Conservation (phyloP, 1,139 yeast genomes). For the Taphrina wiesneri region DNA sequence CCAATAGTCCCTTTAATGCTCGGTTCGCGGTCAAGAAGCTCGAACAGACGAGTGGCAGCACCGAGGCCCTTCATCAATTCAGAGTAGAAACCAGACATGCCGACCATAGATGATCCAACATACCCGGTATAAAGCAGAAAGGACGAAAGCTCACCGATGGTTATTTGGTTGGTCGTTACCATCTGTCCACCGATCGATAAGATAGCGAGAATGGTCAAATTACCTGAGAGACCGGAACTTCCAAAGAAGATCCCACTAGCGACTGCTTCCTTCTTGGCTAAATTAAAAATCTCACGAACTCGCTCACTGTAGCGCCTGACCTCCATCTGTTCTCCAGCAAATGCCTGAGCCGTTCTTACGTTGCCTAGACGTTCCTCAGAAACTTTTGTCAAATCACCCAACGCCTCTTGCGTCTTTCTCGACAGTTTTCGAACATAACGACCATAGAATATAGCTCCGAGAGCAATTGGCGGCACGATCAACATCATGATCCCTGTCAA, state of each 20-base stretch:
- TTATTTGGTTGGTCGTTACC: conserved; percentile 67
- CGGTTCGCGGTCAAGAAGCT: conserved; percentile 75
- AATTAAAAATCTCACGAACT: conserved; percentile 68
- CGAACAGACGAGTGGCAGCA: conserved; percentile 90
- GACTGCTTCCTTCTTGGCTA: conserved; percentile 78
- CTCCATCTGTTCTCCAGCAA: conserved; percentile 78
- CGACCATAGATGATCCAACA: conserved; percentile 87
- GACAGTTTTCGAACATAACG: conserved; percentile 74
- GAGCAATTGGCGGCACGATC: conserved; percentile 71
- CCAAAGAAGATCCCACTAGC: conserved; percentile 62
- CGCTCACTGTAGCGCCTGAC: conserved; percentile 62
- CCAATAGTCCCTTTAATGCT: conserved; percentile 67
- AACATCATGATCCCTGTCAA: conserved; percentile 73
- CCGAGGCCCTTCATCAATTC: conserved; percentile 97
- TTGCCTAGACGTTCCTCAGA: conserved; percentile 91
- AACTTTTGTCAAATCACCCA: conserved; percentile 83
- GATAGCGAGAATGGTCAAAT: conserved; percentile 71
- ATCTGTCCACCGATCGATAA: conserved; percentile 78
- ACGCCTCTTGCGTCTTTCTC: conserved; percentile 74
- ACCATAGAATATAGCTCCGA: conserved; percentile 60
- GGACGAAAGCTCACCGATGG: conserved; percentile 87
- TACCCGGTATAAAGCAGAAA: conserved; percentile 92
- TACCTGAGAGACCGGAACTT: conserved; percentile 77
- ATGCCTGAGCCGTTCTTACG: conserved; percentile 78
- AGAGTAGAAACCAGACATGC: conserved; percentile 84